Percentiles rank a stretch among this genome's conserved stretches.
Evolutionary conservation across 1,284 basidiomycete genomes (phyloP).

Genomic region (Volvariella surrecta): DNA sequence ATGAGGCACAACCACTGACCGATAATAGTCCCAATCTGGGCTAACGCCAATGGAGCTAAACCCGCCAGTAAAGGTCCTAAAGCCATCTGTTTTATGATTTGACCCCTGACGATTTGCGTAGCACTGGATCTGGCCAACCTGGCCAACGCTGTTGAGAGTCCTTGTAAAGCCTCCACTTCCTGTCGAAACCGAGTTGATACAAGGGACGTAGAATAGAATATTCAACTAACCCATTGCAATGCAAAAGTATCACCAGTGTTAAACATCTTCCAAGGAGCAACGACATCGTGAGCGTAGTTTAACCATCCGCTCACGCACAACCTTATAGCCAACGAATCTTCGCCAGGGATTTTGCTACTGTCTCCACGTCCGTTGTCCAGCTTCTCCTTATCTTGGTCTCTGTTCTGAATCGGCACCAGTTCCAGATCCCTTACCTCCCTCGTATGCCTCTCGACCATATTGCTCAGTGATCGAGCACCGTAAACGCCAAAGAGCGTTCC

Average conservation of each 20-base stretch:
- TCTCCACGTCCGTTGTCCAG: not conserved
- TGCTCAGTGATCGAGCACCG: constrained; percentile 39
- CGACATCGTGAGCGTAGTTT: constrained; percentile 33
- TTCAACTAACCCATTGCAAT: constrained; percentile 43
- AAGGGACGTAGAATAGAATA: not conserved
- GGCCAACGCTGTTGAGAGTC: constrained; percentile 38
- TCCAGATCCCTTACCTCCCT: constrained; percentile 46
- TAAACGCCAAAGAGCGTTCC: constrained; percentile 52
- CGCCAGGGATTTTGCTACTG: constrained; percentile 10
- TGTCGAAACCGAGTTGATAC: constrained; percentile 12
- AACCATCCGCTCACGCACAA: constrained; percentile 55
- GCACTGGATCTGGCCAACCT: constrained; percentile 39
- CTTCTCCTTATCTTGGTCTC: constrained; percentile 11
- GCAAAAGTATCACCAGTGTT: constrained; percentile 48
- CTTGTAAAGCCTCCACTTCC: constrained; percentile 47
- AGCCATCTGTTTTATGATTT: constrained; percentile 43
- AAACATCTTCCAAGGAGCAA: constrained; percentile 40
- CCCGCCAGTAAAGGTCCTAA: constrained; percentile 40
- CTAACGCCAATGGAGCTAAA: constrained; percentile 42
- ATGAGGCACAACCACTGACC: constrained; percentile 22
- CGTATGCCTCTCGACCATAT: constrained; percentile 42
- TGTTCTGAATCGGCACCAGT: constrained; percentile 33
- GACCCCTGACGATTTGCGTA: constrained; percentile 39
- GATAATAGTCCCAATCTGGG: constrained; percentile 47
- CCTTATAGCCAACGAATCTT: constrained; percentile 42